Evolutionary conservation across 2,329 filamentous ascomycete genomes (phyloP).

Genomic region (Calonectria leucothoes): DNA sequence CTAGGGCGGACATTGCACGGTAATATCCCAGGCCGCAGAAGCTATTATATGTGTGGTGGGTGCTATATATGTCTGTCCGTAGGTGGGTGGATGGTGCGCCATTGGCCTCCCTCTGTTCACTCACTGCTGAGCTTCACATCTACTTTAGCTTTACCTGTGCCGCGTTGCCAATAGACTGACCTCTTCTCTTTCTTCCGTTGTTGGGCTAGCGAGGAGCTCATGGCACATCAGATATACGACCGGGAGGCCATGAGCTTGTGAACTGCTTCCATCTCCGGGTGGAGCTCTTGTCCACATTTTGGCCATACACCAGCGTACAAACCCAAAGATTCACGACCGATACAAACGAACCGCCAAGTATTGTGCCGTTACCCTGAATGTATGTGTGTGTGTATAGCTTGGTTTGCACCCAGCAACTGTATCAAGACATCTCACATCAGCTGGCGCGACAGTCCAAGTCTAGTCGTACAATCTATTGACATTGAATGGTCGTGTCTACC

Average conservation of each 20-base stretch:
- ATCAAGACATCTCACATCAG: not conserved
- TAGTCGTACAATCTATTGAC: not conserved
- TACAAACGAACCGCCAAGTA: not conserved
- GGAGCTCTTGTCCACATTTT: not conserved
- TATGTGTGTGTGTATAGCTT: no score
- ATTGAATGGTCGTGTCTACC: no score
- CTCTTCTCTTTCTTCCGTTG: not conserved
- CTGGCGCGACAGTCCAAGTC: not conserved
- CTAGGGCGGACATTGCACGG: not conserved
- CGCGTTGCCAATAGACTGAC: not conserved
- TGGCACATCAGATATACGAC: no score
- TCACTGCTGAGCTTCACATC: not conserved
- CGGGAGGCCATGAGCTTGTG: not conserved
- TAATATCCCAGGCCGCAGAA: not conserved
- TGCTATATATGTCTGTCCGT: not conserved
- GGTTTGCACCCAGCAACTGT: no score
- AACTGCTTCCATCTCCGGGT: not conserved
- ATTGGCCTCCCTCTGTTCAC: not conserved
- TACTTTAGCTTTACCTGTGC: not conserved
- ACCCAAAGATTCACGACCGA: not conserved
- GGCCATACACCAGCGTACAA: not conserved
- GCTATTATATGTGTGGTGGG: not conserved
- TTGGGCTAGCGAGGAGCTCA: not conserved
- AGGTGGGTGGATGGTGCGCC: not conserved
- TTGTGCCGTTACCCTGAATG: no score